Base-by-base conservation (phyloP, 495 filamentous ascomycete genomes). In the Aspergillus panamensis region DNA sequence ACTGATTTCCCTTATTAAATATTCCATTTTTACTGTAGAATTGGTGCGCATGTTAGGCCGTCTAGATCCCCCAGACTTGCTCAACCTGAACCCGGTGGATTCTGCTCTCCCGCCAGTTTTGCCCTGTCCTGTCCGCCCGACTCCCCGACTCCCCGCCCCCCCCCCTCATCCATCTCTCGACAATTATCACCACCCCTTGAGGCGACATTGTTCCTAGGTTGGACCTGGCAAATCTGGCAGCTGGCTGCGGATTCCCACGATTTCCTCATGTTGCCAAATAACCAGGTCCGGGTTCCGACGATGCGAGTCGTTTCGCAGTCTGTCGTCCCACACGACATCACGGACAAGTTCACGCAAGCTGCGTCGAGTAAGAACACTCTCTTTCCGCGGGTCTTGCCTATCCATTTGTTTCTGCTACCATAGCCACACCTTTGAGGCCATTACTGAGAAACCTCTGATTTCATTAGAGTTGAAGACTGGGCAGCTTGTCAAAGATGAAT, bases 401-500 rank as follows among this genome's bases (percentile, higher is more conserved):
- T 37, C 25, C 40, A 7, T n/a, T 37, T 48, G 4, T 12, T 20
- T 14, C 1, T 12, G 39, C 29, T 29, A 29, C 13, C n/a, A n/a
- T 42, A 8, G 3, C 31, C n/a, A 10, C n/a, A n/a, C n/a, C 25
- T 17, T 20, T 44, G 12, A 6, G 20, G 5, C 4, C 8, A 13
- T 55, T 40, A 21, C 61, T 61, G 30, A 63, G 7, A 64, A 64
- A 42, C 35, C 32, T 12, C 21, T 44, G 39, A 35, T 48, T 48
- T 42, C 29, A 30, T 44, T 51, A 97, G 93, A 83, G 53, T 77
- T 98, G 49, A 69, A 78, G 17, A 82, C 86, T 10, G 93, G 94
- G 17, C 84, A 93, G 58, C 82, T 99, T 9, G 84, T 97, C 55
- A 96, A 97, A 74, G 92, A 98, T 89, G 89, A 89, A 50, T 83